Evolutionary conservation across 2,329 filamentous ascomycete genomes (phyloP), one percentile per base, ranked within the genome.

Genomic region (Ascochyta pisi): DNA sequence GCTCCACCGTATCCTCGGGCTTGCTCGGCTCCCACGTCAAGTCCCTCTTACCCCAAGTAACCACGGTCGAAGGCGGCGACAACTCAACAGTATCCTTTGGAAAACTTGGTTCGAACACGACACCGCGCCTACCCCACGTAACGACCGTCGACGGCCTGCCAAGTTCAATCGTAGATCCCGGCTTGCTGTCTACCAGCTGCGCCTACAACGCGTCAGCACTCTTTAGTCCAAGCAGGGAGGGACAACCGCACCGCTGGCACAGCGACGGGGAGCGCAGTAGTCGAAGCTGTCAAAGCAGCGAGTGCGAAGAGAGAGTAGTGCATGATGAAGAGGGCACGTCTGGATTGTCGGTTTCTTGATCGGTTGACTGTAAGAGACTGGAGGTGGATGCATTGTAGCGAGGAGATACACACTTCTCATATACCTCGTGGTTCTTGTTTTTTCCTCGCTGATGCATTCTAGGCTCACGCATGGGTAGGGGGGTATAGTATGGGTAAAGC

Each of bases 31-130:
- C 19, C 34, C 8, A 40, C 27, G 5, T n/a, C 43, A 8, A 47
- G 31, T 6, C 57, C 48, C 59, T 48, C 44, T 66, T 68, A 48
- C 62, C 59, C 68, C 68, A 70, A 4, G 43, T 66, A 4, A 64
- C 50, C 6, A 43, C 59, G 1, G 58, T 63, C 1, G 53, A 53
- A 7, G 67, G 67, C 16, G 57, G 50, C 2, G 60, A 60, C n/a
- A 68, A 31, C 34, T 51, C 38, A 24, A 67, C 60, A 3, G 55
- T 57, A 33, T 64, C 58, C 16, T 46, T 16, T 23, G 45, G 57
- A 15, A 60, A 47, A 26, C 23, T 23, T 22, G 60, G 62, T 7
- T 49, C 38, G 15, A 24, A 10, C 13, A 39, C 19, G 3, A 39
- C 8, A 9, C 46, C 49, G 16, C 54, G 40, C 24, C 47, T 29